Evolutionary conservation across 805 yeast genomes (phyloP).

Genomic region (Saturnispora kantuleensis): DNA sequence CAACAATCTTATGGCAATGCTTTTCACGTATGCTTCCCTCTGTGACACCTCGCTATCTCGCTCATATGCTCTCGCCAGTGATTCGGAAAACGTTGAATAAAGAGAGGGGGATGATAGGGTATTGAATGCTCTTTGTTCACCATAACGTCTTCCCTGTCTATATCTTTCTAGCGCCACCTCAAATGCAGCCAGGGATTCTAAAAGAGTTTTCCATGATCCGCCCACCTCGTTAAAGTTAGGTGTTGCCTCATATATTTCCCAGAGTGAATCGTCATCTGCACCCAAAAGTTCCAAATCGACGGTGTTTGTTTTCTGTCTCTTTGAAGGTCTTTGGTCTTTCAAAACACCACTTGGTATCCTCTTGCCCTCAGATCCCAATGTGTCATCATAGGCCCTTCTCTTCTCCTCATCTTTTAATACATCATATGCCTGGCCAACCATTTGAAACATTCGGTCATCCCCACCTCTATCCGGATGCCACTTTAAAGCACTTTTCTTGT

Average conservation of each 20-base stretch:
- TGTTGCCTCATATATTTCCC: slow-evolving; percentile 4
- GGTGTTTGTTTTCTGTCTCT: slow-evolving; percentile 3
- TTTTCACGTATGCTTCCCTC: too few species aligned
- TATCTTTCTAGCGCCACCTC: too few species aligned
- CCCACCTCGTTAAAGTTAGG: neutral
- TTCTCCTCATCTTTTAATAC: slow-evolving; percentile 64
- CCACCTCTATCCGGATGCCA: slow-evolving; percentile 84
- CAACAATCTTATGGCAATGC: too few species aligned
- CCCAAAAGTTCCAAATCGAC: neutral
- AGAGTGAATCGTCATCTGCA: slow-evolving; percentile 5
- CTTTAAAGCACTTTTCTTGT: slow-evolving; percentile 59
- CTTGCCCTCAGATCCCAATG: neutral
- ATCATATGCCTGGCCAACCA: slow-evolving; percentile 60
- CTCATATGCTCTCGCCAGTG: too few species aligned
- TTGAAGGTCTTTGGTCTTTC: neutral
- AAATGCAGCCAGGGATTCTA: too few species aligned
- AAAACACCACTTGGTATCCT: neutral
- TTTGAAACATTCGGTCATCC: slow-evolving; percentile 79
- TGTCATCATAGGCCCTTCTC: slow-evolving; percentile 58
- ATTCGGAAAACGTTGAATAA: too few species aligned
- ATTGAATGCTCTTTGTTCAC: too few species aligned
- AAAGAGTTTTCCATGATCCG: too few species aligned
- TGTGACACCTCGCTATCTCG: too few species aligned
- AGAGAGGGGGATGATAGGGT: too few species aligned
- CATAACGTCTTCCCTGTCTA: too few species aligned